Conservation (phyloP, 106 monocot species). For the Allium sativum region DNA sequence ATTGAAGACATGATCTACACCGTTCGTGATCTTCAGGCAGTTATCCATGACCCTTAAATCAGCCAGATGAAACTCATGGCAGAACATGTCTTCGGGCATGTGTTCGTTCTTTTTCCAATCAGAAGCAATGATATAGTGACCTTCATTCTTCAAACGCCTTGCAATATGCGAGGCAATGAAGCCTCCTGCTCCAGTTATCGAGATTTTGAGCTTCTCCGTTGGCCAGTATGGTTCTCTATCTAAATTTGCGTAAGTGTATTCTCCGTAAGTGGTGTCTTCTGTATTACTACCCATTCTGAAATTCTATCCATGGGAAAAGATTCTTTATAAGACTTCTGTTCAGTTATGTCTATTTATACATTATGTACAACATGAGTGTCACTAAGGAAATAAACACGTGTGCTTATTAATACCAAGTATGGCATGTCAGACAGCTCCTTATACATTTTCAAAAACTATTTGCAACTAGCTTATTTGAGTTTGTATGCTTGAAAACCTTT, state of each 20-base stretch:
- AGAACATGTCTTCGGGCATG: conserved; percentile 93
- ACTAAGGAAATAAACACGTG: no score
- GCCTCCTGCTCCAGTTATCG: conserved; percentile 79
- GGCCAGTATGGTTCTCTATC: conserved; percentile 88
- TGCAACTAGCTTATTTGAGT: no score
- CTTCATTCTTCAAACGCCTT: conserved; percentile 77
- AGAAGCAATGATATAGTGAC: conserved; percentile 87
- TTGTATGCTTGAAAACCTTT: no score
- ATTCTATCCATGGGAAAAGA: not conserved
- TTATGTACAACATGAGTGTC: no score
- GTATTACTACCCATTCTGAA: conserved; percentile 47
- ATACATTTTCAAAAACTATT: no score
- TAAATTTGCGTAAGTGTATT: conserved; percentile 66
- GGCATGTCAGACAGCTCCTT: no score
- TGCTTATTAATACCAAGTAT: no score
- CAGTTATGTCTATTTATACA: no score
- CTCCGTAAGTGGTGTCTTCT: conserved; percentile 35
- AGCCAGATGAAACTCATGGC: conserved; percentile 78
- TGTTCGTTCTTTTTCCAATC: conserved; percentile 99
- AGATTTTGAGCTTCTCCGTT: conserved; percentile 57
- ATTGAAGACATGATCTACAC: conserved; percentile 70
- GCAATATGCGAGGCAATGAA: conserved; percentile 93
- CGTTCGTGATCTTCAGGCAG: conserved; percentile 64
- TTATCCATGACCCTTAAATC: conserved; percentile 94
- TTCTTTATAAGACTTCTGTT: no score